Conservation (phyloP, 805 yeast species). For the Teunomyces tritomae region DNA sequence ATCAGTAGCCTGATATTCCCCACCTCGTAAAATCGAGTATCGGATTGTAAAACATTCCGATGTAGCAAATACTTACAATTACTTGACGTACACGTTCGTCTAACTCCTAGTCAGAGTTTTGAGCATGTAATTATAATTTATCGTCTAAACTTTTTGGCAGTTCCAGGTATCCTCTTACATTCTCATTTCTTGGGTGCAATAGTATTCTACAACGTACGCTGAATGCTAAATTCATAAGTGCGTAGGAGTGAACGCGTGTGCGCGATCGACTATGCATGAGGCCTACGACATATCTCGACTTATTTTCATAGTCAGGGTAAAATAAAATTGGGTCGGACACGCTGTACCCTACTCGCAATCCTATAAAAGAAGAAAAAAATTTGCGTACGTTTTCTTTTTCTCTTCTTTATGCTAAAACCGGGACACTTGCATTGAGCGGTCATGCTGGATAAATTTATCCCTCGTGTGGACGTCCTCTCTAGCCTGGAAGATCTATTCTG, state of each 20-base stretch:
- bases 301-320: neutral
- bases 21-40: neutral
- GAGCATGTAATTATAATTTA: neutral
- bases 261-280: neutral
- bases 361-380: neutral
- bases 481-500: slow-evolving; percentile 13
- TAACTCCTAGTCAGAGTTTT: neutral
- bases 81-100: neutral
- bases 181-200: neutral
- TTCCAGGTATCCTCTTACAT: neutral
- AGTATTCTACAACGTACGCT: neutral
- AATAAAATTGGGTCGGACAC: neutral
- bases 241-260: neutral
- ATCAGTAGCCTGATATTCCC: neutral
- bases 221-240: neutral
- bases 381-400: neutral
- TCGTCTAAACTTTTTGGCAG: neutral
- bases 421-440: slow-evolving; percentile 15
- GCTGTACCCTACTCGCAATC: neutral
- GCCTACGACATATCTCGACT: neutral
- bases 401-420: slow-evolving; percentile 7
- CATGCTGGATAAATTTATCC: slow-evolving; percentile 14
- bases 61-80: neutral
- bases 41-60: neutral
- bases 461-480: slow-evolving; percentile 18